A percentile compares a stretch with the other conserved stretches of the same genome.
phyloP scores from a whole-genome alignment of 2,329 filamentous ascomycete species.

The Nectriaceae sp. region DNA sequence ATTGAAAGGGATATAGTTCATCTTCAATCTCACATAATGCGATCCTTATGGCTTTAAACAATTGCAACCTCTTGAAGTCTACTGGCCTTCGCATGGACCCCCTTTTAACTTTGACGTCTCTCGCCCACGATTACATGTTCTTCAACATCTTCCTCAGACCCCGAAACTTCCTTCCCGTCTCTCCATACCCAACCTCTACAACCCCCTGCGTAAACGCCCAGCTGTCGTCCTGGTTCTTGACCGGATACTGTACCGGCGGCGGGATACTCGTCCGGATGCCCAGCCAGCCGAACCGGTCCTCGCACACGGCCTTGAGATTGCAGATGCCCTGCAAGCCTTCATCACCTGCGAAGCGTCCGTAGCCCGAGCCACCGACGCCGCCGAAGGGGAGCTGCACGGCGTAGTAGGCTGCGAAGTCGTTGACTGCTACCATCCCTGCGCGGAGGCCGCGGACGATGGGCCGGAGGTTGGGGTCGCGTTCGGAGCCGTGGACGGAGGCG shows the following conservation, averaged over 20 bases:
- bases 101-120: too few relatives aligned
- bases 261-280: conserved; percentile 78
- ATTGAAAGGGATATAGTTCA: too few relatives aligned
- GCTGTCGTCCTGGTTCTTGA: conserved; percentile 63
- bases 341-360: conserved; percentile 88
- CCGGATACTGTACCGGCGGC: conserved; percentile 77
- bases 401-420: conserved; percentile 94
- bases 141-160: conserved; percentile 45
- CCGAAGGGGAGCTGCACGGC: conserved; percentile 95
- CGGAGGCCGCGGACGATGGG: conserved; percentile 69
- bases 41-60: too few relatives aligned
- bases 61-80: too few relatives aligned
- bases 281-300: conserved; percentile 66
- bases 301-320: conserved; percentile 84
- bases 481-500: conserved; percentile 80
- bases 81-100: too few relatives aligned
- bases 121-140: conserved; percentile 48
- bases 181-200: conserved; percentile 62
- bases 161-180: conserved; percentile 37
- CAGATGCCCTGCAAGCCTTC: conserved; percentile 85
- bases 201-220: conserved; percentile 66
- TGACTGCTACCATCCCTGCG: conserved; percentile 90
- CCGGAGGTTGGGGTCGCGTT: conserved; percentile 59
- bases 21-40: too few relatives aligned
- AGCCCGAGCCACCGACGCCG: conserved; percentile 84